These are phyloP conservation scores for Typha latifolia DNA, from an alignment of 176 grass and related monocot genomes.

Conservation along the genomic window DNA sequence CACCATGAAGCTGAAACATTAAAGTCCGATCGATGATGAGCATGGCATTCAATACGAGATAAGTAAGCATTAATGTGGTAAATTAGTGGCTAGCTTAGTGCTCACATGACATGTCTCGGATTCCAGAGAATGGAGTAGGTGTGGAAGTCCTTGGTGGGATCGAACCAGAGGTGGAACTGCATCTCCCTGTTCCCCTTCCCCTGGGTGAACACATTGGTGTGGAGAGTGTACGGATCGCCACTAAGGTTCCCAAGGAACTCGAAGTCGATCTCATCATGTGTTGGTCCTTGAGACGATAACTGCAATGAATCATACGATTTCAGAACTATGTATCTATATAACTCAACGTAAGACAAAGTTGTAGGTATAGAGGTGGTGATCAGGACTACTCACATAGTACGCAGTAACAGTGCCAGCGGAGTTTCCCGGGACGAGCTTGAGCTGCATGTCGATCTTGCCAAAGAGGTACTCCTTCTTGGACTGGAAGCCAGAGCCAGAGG, in stretches of 20 bases:
- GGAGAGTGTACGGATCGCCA: constrained; percentile 45
- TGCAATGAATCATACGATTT: background rate
- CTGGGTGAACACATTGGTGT: constrained; percentile 58
- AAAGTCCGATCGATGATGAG: background rate
- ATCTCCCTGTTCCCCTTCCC: constrained; percentile 40
- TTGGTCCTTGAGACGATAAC: constrained; percentile 26
- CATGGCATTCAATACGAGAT: background rate
- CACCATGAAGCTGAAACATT: constrained; percentile 50
- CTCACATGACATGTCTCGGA: constrained; percentile 43
- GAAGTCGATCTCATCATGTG: constrained; percentile 54
- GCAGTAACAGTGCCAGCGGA: constrained; percentile 55
- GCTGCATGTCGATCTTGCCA: constrained; percentile 51
- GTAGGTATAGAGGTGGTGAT: no score
- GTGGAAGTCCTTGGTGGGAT: constrained; percentile 64
- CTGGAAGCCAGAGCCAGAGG: constrained; percentile 35
- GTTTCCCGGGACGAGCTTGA: constrained; percentile 38
- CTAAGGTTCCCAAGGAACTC: constrained; percentile 33
- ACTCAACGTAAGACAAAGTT: background rate
- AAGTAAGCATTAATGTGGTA: no score
- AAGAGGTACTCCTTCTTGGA: constrained; percentile 42
- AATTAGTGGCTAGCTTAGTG: background rate
- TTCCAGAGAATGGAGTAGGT: constrained; percentile 60
- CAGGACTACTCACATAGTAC: constrained; percentile 15
- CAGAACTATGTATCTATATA: no score
- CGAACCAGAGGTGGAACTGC: constrained; percentile 56